Base-by-base conservation (phyloP, 2,329 filamentous ascomycete genomes). In the Cercospora sesami region DNA sequence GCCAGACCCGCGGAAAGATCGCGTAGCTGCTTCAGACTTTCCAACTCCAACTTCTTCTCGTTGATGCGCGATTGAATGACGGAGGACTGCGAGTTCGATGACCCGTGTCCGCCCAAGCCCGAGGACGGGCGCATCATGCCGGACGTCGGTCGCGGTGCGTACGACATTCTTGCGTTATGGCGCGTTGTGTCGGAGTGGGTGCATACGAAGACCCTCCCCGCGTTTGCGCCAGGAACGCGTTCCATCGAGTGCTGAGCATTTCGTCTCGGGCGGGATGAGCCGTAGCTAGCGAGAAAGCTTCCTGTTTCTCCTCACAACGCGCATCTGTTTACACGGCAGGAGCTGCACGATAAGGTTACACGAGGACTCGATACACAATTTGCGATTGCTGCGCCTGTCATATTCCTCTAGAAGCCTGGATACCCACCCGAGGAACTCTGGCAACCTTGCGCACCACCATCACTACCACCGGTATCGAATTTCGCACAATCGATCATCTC, bases 21-120 rank as follows among this genome's bases (percentile, higher is more conserved):
- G 73, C 91, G 87, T 62, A 96, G 81, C 78, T 95, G 89, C 76
- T 88, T 90, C 67, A 95, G 83, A 74, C 89, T 91, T 73, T 93
- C 90, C 5, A 96, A 85, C 79, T 96, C 92, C 64, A 89, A 88
- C 79, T 91, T 93, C 83, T 96, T 96, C 81, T 95, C 92, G 71
- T 91, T 89, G 77, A 96, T 93, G 71, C 92, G 90, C 55, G 90
- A 87, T 63, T 91, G 81, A 16, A 95, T 83, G 28, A 88, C 86
- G 0, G 91, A 87, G 1, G 91, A 91, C 78, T 92, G 90, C 12
- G 67, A 68, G 64, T 66, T 67, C 14, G 69, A 67, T 14, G 62
- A 30, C 18, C 23, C 30, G 65, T 69, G 70, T 12, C 70, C 67
- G 10, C 70, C 72, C 73, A 80, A 74, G 74, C 76, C 69, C 75